phyloP scores from a whole-genome alignment of 768 basidiomycete species.

The Amanita muscaria region DNA sequence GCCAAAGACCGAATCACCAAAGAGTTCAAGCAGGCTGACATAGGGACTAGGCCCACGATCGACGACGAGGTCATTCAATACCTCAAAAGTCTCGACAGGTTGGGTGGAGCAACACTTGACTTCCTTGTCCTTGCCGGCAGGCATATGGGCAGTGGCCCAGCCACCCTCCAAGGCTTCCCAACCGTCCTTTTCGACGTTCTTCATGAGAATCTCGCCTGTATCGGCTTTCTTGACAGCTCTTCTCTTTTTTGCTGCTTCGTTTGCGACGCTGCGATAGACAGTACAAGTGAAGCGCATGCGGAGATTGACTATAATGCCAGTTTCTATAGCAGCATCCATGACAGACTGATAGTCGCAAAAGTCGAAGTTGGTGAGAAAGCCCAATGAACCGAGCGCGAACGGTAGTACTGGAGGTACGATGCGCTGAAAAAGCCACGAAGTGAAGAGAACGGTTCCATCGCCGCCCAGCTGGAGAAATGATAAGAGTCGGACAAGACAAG shows the following conservation, averaged over 20 bases:
- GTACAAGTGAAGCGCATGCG: slow-evolving; percentile 99
- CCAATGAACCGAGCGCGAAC: slow-evolving; percentile 93
- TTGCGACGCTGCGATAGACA: slow-evolving; percentile 84
- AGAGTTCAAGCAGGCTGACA: slow-evolving; percentile 90
- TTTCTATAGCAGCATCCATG: slow-evolving; percentile 82
- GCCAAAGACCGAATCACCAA: slow-evolving; percentile 52
- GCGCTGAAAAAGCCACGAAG: slow-evolving; percentile 97
- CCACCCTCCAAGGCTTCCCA: slow-evolving; percentile 96
- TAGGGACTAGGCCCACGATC: slow-evolving; percentile 98
- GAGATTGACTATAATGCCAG: slow-evolving; percentile 93
- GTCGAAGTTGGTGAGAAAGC: slow-evolving; percentile 96
- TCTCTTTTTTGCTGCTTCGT: slow-evolving; percentile 55
- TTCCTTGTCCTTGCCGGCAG: slow-evolving; percentile 77
- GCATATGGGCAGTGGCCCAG: slow-evolving; percentile 35
- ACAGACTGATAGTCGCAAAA: slow-evolving; percentile 79
- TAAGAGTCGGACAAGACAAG: slow-evolving; percentile 6
- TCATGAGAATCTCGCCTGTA: slow-evolving; percentile 97
- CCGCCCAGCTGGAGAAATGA: slow-evolving; percentile 69
- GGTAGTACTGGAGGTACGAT: slow-evolving; percentile 98
- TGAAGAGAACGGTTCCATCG: slow-evolving; percentile 96
- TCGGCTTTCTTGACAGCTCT: slow-evolving; percentile 89
- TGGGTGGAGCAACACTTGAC: slow-evolving; percentile 97
- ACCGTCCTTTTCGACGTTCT: slow-evolving; percentile 78
- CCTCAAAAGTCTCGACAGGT: slow-evolving; percentile 94
- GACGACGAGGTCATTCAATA: slow-evolving; percentile 92